Evolutionary conservation across 768 basidiomycete species (phyloP).

Genomic region (Rhizopogon salebrosus): DNA sequence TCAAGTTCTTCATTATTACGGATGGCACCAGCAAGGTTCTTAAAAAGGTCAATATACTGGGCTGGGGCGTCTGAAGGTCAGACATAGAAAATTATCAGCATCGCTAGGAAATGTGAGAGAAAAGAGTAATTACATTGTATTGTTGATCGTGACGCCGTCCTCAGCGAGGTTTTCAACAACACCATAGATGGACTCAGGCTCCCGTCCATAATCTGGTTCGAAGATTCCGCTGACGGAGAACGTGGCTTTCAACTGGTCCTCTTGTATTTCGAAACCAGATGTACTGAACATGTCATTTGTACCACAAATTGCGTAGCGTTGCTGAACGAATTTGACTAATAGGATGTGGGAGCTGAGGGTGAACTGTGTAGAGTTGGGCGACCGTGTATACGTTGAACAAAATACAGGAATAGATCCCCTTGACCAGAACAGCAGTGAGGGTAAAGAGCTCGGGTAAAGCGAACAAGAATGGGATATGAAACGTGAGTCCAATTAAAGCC

Average conservation of each 20-base stretch:
- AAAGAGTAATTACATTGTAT: conserved; percentile 27
- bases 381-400: neutral
- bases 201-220: conserved; percentile 47
- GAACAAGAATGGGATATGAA: conserved; percentile 77
- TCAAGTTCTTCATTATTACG: conserved; percentile 45
- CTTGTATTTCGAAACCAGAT: conserved; percentile 74
- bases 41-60: conserved; percentile 56
- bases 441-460: conserved; percentile 66
- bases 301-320: conserved; percentile 70
- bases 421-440: conserved; percentile 67
- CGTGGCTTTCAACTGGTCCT: conserved; percentile 65
- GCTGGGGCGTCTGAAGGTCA: conserved; percentile 62
- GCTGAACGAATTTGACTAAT: conserved; percentile 59
- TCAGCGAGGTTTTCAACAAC: conserved; percentile 49
- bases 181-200: conserved; percentile 61
- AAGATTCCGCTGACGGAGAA: conserved; percentile 41
- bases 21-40: conserved; percentile 61
- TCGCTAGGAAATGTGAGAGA: conserved; percentile 15
- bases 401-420: neutral
- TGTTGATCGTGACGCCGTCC: conserved; percentile 33
- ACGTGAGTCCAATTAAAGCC: conserved; percentile 73
- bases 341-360: conserved; percentile 64
- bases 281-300: conserved; percentile 70
- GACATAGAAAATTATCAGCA: conserved; percentile 29
- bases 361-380: conserved; percentile 32